phyloP scores from a whole-genome alignment of 2,329 filamentous ascomycete genomes.

The Beauveria asiatica region DNA sequence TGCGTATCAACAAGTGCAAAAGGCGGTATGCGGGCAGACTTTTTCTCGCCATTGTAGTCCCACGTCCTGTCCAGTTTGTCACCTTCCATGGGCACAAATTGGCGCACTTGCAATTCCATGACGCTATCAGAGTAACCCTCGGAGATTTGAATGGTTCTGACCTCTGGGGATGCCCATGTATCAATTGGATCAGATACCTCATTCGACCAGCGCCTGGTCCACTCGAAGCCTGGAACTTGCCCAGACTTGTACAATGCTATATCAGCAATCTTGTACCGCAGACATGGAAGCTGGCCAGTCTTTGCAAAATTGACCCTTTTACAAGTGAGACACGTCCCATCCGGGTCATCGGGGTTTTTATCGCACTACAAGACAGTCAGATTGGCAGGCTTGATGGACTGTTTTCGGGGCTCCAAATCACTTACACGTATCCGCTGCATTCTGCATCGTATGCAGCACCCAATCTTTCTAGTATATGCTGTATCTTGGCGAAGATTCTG shows the following conservation, averaged over 20 bases:
- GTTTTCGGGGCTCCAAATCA: not conserved
- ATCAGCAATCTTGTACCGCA: conserved; percentile 53
- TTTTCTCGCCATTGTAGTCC: conserved; percentile 37
- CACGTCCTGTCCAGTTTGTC: conserved; percentile 48
- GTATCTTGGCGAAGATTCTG: conserved; percentile 43
- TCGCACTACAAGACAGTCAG: conserved; percentile 36
- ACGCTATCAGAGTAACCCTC: conserved; percentile 43
- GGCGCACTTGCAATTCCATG: conserved; percentile 42
- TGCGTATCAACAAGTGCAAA: conserved; percentile 50
- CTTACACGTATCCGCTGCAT: conserved; percentile 53
- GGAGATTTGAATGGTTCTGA: conserved; percentile 40
- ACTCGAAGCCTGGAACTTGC: conserved; percentile 49
- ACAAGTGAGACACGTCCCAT: conserved; percentile 45
- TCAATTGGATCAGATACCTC: conserved; percentile 47
- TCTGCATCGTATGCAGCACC: conserved; percentile 51
- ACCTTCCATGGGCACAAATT: conserved; percentile 45
- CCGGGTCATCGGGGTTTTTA: conserved; percentile 37
- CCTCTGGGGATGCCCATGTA: conserved; percentile 45
- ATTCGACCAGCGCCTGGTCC: conserved; percentile 51
- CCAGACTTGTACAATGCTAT: conserved; percentile 50
- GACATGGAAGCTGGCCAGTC: conserved; percentile 45
- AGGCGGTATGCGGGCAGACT: conserved; percentile 42
- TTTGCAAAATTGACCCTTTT: conserved; percentile 41
- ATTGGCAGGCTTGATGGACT: not conserved
- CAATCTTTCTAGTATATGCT: conserved; percentile 47